Evolutionary conservation across 371 early-diverging fungal species (phyloP).

Genomic region (Mortierella polycephala): DNA sequence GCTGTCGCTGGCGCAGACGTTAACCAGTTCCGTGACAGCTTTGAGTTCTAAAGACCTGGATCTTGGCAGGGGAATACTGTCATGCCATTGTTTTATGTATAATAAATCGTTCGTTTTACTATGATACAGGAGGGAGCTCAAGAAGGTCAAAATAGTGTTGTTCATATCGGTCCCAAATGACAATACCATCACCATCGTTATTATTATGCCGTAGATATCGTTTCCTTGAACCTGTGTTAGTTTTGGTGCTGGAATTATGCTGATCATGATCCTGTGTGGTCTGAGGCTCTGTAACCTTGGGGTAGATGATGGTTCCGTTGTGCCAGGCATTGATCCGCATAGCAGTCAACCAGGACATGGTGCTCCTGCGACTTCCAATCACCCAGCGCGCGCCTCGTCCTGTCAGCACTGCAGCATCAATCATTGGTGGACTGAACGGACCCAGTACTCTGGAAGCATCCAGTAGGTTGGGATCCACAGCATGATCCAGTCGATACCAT

Average conservation of each 20-base stretch:
- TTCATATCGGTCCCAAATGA: slow-evolving; percentile 24
- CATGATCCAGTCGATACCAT: slow-evolving; percentile 50
- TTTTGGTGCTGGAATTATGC: background rate
- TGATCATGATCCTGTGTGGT: background rate
- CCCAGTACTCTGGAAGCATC: slow-evolving; percentile 36
- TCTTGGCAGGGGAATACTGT: too few relatives aligned
- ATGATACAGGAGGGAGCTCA: background rate
- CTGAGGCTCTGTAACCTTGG: slow-evolving; percentile 5
- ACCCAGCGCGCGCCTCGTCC: slow-evolving; percentile 48
- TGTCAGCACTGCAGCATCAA: slow-evolving; percentile 46
- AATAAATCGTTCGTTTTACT: background rate
- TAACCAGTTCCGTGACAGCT: slow-evolving; percentile 69
- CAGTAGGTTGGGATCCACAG: slow-evolving; percentile 18
- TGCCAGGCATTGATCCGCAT: slow-evolving; percentile 36
- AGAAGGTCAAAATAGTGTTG: slow-evolving; percentile 10
- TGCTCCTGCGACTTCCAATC: slow-evolving; percentile 44
- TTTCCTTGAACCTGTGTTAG: too few relatives aligned
- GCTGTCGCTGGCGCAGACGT: slow-evolving; percentile 71
- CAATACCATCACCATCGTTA: background rate
- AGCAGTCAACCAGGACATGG: slow-evolving; percentile 53
- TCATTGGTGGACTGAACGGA: slow-evolving; percentile 40
- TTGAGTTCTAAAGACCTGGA: slow-evolving; percentile 62
- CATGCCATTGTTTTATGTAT: background rate
- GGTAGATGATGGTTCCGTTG: slow-evolving; percentile 40
- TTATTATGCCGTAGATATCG: background rate